Base-by-base conservation (phyloP, 1,139 yeast genomes). In the Yamadazyma pseudoaaseri region DNA sequence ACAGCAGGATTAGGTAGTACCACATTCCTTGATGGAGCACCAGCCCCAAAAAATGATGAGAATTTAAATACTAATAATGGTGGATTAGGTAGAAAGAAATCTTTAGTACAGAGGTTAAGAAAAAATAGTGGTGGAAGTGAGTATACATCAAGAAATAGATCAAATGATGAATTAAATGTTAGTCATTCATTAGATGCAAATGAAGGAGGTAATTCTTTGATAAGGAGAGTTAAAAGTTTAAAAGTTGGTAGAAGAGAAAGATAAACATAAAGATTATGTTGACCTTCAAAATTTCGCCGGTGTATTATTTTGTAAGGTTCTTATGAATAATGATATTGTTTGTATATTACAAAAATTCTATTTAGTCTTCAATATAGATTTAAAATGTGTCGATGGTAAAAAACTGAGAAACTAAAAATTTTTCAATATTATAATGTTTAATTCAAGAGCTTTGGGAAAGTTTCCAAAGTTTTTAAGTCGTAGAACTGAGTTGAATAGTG, bases 11-110 rank as follows among this genome's bases (percentile, higher is more conserved):
- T 92, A 33, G 98, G 98, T 3, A 77, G 94, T 2, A 75, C 96
- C 2, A 92, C 98, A 0, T 92, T 92, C 56, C 59, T 92, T 45
- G 97, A 92, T 57, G 98, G 98, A 23, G 94, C 97, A 0, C 97
- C 97, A 12, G 98, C 97, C 3, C 81, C 95, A 18, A 57, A 51
- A 62, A 48, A 45, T 4, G 51, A 51, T 31, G 65, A 65, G 21
- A 62, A 58, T 13, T 53, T 62, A 37, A 41, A 51, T 34, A 31
- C 56, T 14, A 46, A 42, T 31, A 49, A 50, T 28, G 65, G 67
- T 16, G 77, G 76, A 2, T 56, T 83, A 39, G 73, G 75, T 16
- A 76, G 90, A 60, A 86, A 85, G 60, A 86, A 86, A 65, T 82
- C 94, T 8, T 55, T 85, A 33, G 86, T 76, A 7, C 86, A 82